phyloP scores from a whole-genome alignment of 768 basidiomycete species.

The Collybiopsis confluens region DNA sequence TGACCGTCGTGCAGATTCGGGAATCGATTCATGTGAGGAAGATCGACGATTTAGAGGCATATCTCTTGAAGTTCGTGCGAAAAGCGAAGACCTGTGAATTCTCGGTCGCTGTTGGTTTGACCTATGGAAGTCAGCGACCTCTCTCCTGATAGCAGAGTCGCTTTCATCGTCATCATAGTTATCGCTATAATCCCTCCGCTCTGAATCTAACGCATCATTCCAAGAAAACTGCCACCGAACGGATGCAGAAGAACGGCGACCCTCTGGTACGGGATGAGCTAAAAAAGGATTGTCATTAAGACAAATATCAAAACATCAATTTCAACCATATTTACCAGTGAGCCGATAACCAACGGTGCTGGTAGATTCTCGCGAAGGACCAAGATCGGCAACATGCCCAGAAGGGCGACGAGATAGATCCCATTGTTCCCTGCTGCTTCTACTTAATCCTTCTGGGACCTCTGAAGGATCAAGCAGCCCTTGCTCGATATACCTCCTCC shows the following conservation, averaged over 20 bases:
- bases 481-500: neutral
- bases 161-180: neutral
- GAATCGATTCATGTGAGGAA: neutral
- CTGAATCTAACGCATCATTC: conserved; percentile 6
- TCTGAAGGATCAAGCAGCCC: neutral
- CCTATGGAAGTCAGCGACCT: neutral
- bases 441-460: neutral
- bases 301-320: neutral
- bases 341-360: neutral
- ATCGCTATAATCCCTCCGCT: neutral
- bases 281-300: neutral
- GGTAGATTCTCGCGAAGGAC: neutral
- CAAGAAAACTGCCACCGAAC: conserved; percentile 7
- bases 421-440: neutral
- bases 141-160: neutral
- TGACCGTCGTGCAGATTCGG: neutral
- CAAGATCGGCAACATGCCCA: neutral
- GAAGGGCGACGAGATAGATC: too few species aligned
- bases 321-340: neutral
- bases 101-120: neutral
- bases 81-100: conserved; percentile 1
- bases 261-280: neutral
- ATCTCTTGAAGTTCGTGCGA: neutral
- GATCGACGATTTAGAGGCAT: neutral
- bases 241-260: neutral